Conservation (phyloP, 139 green algal species). For the Penium margaritaceum region DNA sequence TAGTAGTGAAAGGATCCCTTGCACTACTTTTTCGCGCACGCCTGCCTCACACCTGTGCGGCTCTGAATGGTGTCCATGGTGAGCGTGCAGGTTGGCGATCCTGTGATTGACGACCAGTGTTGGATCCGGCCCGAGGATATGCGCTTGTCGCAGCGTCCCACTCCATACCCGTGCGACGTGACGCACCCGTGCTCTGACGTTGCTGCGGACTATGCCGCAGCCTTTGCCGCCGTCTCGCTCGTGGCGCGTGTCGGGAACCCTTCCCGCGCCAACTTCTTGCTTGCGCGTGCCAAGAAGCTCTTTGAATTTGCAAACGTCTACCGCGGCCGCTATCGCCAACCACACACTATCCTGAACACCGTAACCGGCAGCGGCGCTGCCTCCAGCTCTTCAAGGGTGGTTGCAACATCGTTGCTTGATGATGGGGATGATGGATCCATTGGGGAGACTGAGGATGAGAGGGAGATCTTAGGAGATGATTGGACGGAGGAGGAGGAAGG, state of each 20-base stretch:
- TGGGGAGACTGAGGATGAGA: too few relatives aligned
- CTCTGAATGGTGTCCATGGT: too few relatives aligned
- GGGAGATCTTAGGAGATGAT: too few relatives aligned
- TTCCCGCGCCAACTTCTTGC: slow-evolving; percentile 48
- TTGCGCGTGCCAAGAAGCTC: slow-evolving; percentile 49
- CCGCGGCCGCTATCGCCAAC: slow-evolving; percentile 54
- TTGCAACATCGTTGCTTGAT: too few relatives aligned
- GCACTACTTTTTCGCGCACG: too few relatives aligned
- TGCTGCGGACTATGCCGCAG: slow-evolving; percentile 55
- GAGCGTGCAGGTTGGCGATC: slow-evolving; percentile 48
- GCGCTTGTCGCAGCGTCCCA: slow-evolving; percentile 18
- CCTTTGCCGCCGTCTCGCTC: slow-evolving; percentile 59
- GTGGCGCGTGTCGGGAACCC: slow-evolving; percentile 51
- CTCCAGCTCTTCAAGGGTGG: too few relatives aligned
- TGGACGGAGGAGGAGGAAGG: too few relatives aligned
- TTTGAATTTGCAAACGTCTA: slow-evolving; percentile 50
- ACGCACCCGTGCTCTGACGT: slow-evolving; percentile 56
- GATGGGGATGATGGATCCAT: too few relatives aligned
- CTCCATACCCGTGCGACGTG: slow-evolving; percentile 14
- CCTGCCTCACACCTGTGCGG: too few relatives aligned
- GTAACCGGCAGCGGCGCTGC: too few relatives aligned
- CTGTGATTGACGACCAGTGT: slow-evolving; percentile 48
- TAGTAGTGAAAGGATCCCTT: too few relatives aligned
- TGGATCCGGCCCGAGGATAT: slow-evolving; percentile 65
- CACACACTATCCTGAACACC: too few relatives aligned